Evolutionary conservation across 2,329 filamentous ascomycete species (phyloP), one percentile per base, ranked within the genome.

Genomic region (Cercospora sojina): DNA sequence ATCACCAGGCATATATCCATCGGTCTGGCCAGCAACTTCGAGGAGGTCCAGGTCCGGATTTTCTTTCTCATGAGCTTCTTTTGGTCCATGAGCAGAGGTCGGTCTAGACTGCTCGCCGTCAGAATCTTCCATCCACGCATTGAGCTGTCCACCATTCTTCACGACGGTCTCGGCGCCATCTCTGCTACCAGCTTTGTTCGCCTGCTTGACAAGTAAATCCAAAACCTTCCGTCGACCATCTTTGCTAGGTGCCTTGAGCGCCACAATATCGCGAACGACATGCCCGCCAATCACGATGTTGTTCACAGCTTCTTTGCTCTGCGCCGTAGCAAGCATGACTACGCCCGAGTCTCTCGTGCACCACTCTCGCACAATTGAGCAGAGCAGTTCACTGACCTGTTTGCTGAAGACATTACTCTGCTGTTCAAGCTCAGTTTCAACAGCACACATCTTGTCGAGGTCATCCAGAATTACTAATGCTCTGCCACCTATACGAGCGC

Each of bases 1-100:
- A 77, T 99, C 95, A 3, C 93, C 95, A 0, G 95, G 94, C 93
- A 98, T 97, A 77, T 98, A 99, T 0, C 95, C 95, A 76, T 99
- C 95, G 0, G 94, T 98, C 72, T 94, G 90, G 1, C 95, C 93
- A 18, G 96, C 93, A 64, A 99, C 85, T 69, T 98, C 94, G 8
- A 98, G 86, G 65, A 98, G 91, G 77, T 99, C 95, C 9, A 99
- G 86, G 58, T 90, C 86, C 0, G 87, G 81, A 65, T 93, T 90
- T 1, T 89, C 95, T 0, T 90, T 67, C 20, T 67, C 62, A 9
- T 71, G 71, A 41, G 77, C 74, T 12, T 32, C 32, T 9, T 64
- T 90, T 62, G 86, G 85, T 62, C 74, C 77, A 13, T 73, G 71
- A 29, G 77, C 74, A 38, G 80, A 80, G 56, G 75, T 76, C 3